Percentiles rank a stretch among this genome's conserved stretches.
These are phyloP conservation scores for Blastocystis sp. DNA, from an alignment of 352 stramenopile species.

Conservation along the genomic window DNA sequence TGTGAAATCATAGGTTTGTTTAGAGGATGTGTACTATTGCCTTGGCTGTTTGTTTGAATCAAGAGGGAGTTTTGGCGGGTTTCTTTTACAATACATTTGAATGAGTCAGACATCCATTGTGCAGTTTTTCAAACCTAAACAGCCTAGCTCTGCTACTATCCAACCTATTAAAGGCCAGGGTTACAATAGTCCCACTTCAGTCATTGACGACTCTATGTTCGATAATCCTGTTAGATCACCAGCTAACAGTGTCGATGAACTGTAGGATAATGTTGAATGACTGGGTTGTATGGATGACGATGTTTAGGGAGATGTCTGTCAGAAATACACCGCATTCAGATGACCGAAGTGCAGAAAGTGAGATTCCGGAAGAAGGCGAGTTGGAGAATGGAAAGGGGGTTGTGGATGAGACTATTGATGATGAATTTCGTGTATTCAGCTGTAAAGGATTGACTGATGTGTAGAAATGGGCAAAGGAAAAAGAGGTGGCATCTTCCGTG, in stretches of 20 bases:
- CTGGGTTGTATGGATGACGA: neutral
- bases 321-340: neutral
- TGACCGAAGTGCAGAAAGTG: neutral
- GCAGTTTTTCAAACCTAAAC: conserved; percentile 38
- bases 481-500: neutral
- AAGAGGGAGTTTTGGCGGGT: neutral
- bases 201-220: neutral
- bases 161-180: neutral
- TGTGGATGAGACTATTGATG: conserved; percentile 8
- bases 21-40: conserved; percentile 38
- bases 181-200: conserved; percentile 3
- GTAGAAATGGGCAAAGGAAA: conserved; percentile 40
- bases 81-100: neutral
- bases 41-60: conserved; percentile 9
- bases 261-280: neutral
- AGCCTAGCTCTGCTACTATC: no score
- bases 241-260: neutral
- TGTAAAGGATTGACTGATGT: neutral
- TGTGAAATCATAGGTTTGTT: conserved; percentile 2
- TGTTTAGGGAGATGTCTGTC: neutral
- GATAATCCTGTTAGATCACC: neutral
- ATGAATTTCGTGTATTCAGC: conserved; percentile 37
- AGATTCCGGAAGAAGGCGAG: neutral
- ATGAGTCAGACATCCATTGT: conserved; percentile 47
- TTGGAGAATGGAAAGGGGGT: neutral